These are phyloP conservation scores for Boletus sp. DNA, from an alignment of 1,284 basidiomycete species.

Conservation along the genomic window DNA sequence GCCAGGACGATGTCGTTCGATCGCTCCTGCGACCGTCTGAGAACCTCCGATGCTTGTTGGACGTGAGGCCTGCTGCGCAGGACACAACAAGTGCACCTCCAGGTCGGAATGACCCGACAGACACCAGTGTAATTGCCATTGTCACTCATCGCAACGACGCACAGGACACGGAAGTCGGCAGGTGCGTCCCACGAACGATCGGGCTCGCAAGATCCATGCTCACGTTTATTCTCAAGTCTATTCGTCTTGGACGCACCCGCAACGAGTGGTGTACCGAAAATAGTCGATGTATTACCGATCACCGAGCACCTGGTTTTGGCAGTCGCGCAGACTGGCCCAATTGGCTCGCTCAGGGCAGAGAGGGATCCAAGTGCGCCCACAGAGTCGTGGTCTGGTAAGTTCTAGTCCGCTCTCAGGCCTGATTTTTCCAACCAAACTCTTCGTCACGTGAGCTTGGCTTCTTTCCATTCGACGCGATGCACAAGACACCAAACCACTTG, in stretches of 20 bases:
- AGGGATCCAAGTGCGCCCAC: conserved; percentile 1
- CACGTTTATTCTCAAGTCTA: conserved; percentile 14
- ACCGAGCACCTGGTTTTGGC: conserved; percentile 20
- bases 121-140: conserved; percentile 17
- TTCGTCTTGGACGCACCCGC: conserved; percentile 14
- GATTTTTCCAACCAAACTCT: conserved; percentile 6
- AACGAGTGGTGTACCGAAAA: background rate
- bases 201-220: conserved; percentile 1
- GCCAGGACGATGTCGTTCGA: conserved; percentile 10
- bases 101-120: background rate
- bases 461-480: conserved; percentile 19
- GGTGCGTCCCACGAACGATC: conserved; percentile 17
- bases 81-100: background rate
- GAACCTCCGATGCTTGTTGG: conserved; percentile 14
- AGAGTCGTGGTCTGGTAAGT: conserved; percentile 22
- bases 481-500: conserved; percentile 16
- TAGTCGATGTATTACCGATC: conserved; percentile 22
- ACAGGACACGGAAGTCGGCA: conserved; percentile 20
- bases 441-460: conserved; percentile 21
- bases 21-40: conserved; percentile 26
- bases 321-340: conserved; percentile 24
- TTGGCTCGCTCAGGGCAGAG: conserved; percentile 1
- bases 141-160: conserved; percentile 16
- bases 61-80: conserved; percentile 9
- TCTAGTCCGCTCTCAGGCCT: background rate